Conservation (phyloP, 2,329 filamentous ascomycete genomes). For the Dactylellina sp. region DNA sequence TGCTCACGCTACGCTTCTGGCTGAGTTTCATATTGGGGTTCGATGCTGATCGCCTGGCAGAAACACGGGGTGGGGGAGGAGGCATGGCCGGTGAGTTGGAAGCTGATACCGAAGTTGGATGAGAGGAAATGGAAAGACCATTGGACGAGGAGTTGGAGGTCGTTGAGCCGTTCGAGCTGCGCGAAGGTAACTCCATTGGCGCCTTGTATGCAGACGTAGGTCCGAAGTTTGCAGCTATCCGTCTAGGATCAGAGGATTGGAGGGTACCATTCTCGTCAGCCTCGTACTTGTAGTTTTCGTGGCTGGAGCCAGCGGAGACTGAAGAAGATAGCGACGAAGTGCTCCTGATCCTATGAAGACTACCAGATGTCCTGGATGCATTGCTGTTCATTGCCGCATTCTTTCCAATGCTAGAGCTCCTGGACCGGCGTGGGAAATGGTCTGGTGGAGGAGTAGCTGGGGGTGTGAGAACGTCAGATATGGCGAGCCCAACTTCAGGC, state of each 20-base stretch:
- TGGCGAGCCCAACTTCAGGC: constrained; percentile 43
- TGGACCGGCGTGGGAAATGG: constrained; percentile 32
- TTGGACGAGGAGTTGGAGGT: constrained; percentile 58
- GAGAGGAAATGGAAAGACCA: constrained; percentile 59
- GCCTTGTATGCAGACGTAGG: constrained; percentile 30
- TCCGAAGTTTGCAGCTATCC: constrained; percentile 20
- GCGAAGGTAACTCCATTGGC: neutral
- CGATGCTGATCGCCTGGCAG: constrained; percentile 43
- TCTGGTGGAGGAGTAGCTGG: constrained; percentile 51
- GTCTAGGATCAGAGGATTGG: constrained; percentile 40
- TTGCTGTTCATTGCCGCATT: constrained; percentile 16
- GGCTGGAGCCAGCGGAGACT: constrained; percentile 40
- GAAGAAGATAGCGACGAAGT: constrained; percentile 44
- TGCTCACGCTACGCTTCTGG: constrained; percentile 61
- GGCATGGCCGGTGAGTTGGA: constrained; percentile 31
- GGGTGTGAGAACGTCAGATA: constrained; percentile 48
- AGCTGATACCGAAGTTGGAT: neutral
- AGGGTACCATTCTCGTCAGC: constrained; percentile 12
- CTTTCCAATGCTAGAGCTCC: constrained; percentile 45
- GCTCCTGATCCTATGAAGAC: constrained; percentile 50
- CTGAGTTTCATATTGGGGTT: constrained; percentile 60
- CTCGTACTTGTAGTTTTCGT: constrained; percentile 33
- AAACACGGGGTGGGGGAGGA: constrained; percentile 44
- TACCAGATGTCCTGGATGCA: constrained; percentile 23
- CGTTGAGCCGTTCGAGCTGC: constrained; percentile 11